Conservation (phyloP, 352 stramenopile species). For the Thalassiosira delicatula region DNA sequence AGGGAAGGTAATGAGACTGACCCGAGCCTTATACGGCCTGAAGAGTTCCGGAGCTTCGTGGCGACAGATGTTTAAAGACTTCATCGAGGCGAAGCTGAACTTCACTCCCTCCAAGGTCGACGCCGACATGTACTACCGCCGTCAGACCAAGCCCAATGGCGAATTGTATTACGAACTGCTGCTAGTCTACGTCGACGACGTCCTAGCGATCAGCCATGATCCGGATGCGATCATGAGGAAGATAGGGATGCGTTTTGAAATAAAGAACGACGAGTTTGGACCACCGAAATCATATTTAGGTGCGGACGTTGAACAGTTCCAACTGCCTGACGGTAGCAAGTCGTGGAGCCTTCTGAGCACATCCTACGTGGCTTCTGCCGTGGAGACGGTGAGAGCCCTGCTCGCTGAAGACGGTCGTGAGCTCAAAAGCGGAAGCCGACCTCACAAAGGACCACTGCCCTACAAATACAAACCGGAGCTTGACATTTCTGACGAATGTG, state of each 20-base stretch:
- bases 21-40: background rate
- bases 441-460: constrained; percentile 9
- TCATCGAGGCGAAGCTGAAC: constrained; percentile 38
- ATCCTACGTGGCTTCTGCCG: background rate
- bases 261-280: constrained; percentile 48
- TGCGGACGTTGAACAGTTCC: background rate
- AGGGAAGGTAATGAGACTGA: constrained; percentile 50
- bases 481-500: background rate
- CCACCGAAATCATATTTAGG: constrained; percentile 53
- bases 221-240: constrained; percentile 29
- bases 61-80: constrained; percentile 43
- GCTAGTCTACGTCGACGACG: constrained; percentile 65
- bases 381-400: background rate
- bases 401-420: background rate
- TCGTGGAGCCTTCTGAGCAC: background rate
- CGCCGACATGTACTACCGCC: constrained; percentile 51
- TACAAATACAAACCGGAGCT: background rate
- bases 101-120: constrained; percentile 56
- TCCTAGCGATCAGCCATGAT: no score
- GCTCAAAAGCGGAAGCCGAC: no score
- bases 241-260: constrained; percentile 31
- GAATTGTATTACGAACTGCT: constrained; percentile 61
- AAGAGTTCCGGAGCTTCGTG: constrained; percentile 52
- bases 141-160: constrained; percentile 18
- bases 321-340: no score